Base-by-base conservation (phyloP, 139 green algal species). In the Desmodesmus armatus region DNA sequence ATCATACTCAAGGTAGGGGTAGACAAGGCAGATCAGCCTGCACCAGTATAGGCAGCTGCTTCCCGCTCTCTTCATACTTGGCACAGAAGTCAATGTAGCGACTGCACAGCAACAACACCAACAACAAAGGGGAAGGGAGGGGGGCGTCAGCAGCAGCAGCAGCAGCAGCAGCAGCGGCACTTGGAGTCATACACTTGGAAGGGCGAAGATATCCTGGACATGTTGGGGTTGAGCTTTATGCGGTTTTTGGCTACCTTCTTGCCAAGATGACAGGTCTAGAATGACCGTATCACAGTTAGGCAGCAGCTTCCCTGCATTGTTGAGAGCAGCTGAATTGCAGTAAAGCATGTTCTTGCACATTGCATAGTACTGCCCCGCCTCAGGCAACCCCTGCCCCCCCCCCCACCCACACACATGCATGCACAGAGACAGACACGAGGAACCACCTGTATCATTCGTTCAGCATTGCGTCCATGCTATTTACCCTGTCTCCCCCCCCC, bases 31-130 rank as follows among this genome's bases (percentile, higher is more conserved):
- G 5, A 11, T 40, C 33, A 31, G 55, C 76, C 37, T 83, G 76
- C 53, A 83, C 76, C 6, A 83, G 51, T 5, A 83, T 31, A 23
- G 53, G 76, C 53, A 83, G 76, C 76, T 83, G 76, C 76, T 83
- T 83, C 51, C 37, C 76, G 37, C 35, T 71, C 9, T 29, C 76
- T 39, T 83, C 76, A 41, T 83, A 83, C 55, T 70, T 35, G 37
- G 51, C 33, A 53, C 76, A 83, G 51, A 83, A 83, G n/a, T 3
- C 37, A 3, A 83, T 35, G 53, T 83, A 83, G 43, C 72, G 40
- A 33, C 9, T 1, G 63, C 63, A 69, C 63, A 72, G 63, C 63
- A 72, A 33, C 63, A 47, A 33, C 63, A 72, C n/a, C n/a, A n/a
- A n/a, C n/a, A n/a, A n/a, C n/a, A n/a, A n/a, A n/a, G n/a, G n/a